Percentiles rank a stretch among this genome's conserved stretches.
Conservation (phyloP, 768 basidiomycete genomes). For the Mycena capillaripes region DNA sequence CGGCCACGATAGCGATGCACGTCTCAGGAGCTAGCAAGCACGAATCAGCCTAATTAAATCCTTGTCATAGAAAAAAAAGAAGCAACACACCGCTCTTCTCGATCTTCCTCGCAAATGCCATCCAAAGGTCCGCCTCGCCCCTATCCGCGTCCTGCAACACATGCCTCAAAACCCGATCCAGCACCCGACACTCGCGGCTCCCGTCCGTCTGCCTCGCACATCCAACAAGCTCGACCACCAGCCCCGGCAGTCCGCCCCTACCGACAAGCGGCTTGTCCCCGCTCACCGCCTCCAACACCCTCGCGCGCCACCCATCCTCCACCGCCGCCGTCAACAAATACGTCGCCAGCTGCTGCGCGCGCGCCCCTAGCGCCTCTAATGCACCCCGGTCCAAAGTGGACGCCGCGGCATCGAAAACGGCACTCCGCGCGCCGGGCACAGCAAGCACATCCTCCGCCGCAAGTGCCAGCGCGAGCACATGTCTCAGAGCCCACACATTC, state of each 20-base stretch:
- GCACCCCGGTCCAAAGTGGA: constrained; percentile 48
- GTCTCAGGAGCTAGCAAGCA: constrained; percentile 73
- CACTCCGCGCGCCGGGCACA: constrained; percentile 62
- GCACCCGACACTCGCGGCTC: constrained; percentile 68
- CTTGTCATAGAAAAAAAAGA: neutral
- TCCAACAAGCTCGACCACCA: constrained; percentile 48
- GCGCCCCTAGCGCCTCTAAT: constrained; percentile 58
- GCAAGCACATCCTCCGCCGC: constrained; percentile 75
- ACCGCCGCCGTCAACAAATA: constrained; percentile 70
- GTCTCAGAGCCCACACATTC: constrained; percentile 77
- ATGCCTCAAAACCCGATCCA: constrained; percentile 73
- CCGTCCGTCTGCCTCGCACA: constrained; percentile 56
- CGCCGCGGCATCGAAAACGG: constrained; percentile 57
- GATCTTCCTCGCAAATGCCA: constrained; percentile 73
- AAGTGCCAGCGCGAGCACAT: constrained; percentile 73
- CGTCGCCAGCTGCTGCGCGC: constrained; percentile 66
- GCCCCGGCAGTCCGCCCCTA: constrained; percentile 42
- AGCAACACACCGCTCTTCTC: constrained; percentile 70
- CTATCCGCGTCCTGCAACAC: constrained; percentile 69
- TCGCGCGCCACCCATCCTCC: constrained; percentile 66
- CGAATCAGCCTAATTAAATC: neutral
- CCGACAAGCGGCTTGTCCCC: constrained; percentile 38
- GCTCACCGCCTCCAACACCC: constrained; percentile 53
- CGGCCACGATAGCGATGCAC: constrained; percentile 73
- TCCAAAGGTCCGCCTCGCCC: constrained; percentile 83